phyloP scores from a whole-genome alignment of 75 land plant genomes.

The Selaginella tamariscina region DNA sequence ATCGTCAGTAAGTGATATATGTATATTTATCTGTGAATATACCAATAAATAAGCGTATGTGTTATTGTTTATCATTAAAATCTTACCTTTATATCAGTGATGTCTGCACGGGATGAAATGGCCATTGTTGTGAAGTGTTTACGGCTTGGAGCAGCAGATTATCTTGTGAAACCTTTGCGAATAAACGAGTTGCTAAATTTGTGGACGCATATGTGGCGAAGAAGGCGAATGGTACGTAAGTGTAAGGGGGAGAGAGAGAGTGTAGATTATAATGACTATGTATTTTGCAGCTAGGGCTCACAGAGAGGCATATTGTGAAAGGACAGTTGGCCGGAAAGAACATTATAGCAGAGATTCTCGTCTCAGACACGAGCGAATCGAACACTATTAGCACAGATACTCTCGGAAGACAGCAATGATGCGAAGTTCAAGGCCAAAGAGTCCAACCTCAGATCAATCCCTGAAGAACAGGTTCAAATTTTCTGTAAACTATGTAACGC shows the following conservation, averaged over 20 bases:
- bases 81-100: not conserved
- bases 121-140: constrained; percentile 10
- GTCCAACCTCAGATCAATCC: not conserved
- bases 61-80: not conserved
- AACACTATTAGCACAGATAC: not conserved
- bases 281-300: not conserved
- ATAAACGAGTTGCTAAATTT: constrained; percentile 6
- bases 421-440: not conserved
- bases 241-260: not conserved
- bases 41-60: not conserved
- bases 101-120: constrained; percentile 4
- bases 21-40: not conserved
- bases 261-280: not conserved
- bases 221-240: constrained; percentile 4
- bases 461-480: not conserved
- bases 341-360: not conserved
- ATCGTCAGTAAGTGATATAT: constrained; percentile 1
- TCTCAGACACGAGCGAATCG: not conserved
- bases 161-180: constrained; percentile 8
- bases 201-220: constrained; percentile 14
- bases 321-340: not conserved
- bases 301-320: not conserved
- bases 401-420: not conserved
- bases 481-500: too few relatives aligned
- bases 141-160: constrained; percentile 4